Evolutionary conservation across 495 filamentous ascomycete genomes (phyloP), one percentile per base, ranked within the genome.

Genomic region (Polyplosphaeria fusca): DNA sequence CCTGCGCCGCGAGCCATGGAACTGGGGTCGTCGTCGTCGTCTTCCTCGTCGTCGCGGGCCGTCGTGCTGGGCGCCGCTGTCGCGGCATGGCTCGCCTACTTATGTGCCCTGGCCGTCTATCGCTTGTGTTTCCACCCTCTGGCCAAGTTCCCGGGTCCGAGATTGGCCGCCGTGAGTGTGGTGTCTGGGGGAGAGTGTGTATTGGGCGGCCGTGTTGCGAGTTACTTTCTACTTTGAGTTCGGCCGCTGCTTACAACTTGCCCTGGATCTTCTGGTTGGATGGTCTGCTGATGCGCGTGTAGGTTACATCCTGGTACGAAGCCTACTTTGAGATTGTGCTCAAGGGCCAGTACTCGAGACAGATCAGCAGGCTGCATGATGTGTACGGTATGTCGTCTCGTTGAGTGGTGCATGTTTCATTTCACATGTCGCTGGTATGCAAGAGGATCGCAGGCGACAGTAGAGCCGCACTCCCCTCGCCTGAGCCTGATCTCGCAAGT

Each of bases 281-380:
- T n/a, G n/a, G n/a, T n/a, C n/a, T n/a, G n/a, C n/a, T n/a, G n/a
- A n/a, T n/a, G n/a, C n/a, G n/a, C n/a, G n/a, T n/a, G n/a, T n/a
- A n/a, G n/a, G n/a, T 56, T 1, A 66, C 60, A 14, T 40, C 30
- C 9, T 63, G 55, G 58, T 71, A 69, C 26, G 47, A 73, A 32
- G 70, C 69, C 30, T 80, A 77, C 61, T 77, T 73, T 55, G 76
- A 78, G 63, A 58, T 71, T 4, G 40, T 75, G 38, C 52, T 19
- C 30, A 50, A 16, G 74, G 77, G 20, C 55, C 63, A 52, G 41
- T 79, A 72, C 46, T 56, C 63, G 5, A 73, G 61, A 18, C 69
- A 78, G 49, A 75, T 79, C 14, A 25, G 68, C 11, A 50, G 76
- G 24, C 66, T 80, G 67, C 79, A 82, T 50, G 47, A 74, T 14